These are phyloP conservation scores for Sphaerostilbella broomeana DNA, from an alignment of 2,329 filamentous ascomycete genomes.

Conservation along the genomic window DNA sequence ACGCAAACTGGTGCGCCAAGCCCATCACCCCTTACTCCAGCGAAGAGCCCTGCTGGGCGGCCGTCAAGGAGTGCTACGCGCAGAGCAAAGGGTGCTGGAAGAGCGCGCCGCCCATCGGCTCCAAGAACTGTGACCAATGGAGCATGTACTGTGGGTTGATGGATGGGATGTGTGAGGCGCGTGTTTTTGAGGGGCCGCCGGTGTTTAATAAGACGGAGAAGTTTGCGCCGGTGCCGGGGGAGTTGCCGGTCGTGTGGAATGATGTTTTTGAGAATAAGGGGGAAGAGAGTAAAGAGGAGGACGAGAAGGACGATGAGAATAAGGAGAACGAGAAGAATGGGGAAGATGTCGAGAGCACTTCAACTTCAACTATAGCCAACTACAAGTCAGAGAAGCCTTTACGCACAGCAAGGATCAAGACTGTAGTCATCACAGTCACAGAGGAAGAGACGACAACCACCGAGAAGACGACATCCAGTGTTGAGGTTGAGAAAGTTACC, in stretches of 20 bases:
- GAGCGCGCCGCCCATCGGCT: constrained; percentile 51
- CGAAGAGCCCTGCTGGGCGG: constrained; percentile 54
- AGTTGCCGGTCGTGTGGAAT: constrained; percentile 28
- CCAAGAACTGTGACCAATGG: constrained; percentile 54
- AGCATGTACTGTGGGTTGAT: constrained; percentile 52
- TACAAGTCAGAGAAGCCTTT: too few relatives aligned
- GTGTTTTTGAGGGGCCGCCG: constrained; percentile 43
- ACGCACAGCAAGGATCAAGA: too few relatives aligned
- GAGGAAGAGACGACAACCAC: too few relatives aligned
- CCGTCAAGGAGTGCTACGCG: constrained; percentile 48
- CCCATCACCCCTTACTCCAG: constrained; percentile 52
- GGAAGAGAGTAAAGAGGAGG: neutral
- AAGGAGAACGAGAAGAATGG: neutral
- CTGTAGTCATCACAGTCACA: too few relatives aligned
- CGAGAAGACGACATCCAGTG: too few relatives aligned
- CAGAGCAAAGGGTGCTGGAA: constrained; percentile 56
- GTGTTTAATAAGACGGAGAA: constrained; percentile 31
- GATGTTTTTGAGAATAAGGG: constrained; percentile 18
- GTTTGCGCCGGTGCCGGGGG: constrained; percentile 25
- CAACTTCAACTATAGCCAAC: too few relatives aligned
- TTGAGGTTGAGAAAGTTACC: too few relatives aligned
- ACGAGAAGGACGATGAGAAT: too few relatives aligned
- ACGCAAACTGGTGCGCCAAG: constrained; percentile 66
- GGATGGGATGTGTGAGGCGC: constrained; percentile 35
- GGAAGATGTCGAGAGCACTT: neutral